phyloP scores from a whole-genome alignment of 768 basidiomycete genomes.

The Imleria badia region DNA sequence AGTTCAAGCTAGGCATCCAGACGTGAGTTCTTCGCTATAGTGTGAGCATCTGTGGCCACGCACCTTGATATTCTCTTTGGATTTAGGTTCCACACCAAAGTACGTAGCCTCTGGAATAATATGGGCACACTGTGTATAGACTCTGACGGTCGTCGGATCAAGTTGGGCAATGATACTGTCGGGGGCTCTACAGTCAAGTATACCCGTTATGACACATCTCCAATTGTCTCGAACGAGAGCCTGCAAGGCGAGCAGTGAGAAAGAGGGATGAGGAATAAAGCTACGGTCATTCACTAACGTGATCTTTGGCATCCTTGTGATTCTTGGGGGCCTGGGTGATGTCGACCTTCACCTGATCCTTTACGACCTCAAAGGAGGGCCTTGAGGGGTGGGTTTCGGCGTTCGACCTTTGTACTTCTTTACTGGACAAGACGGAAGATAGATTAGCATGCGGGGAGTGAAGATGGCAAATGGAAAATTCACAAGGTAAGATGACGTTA shows the following conservation, averaged over 20 bases:
- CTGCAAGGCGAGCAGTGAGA: slow-evolving; percentile 16
- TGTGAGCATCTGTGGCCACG: neutral
- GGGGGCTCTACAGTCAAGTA: slow-evolving; percentile 15
- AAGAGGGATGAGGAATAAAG: neutral
- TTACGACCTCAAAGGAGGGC: slow-evolving; percentile 14
- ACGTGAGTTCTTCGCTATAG: neutral
- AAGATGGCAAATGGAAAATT: neutral
- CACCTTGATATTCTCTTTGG: neutral
- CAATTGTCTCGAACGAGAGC: slow-evolving; percentile 37
- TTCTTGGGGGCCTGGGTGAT: neutral
- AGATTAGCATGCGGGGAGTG: neutral
- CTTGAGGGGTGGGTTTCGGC: slow-evolving; percentile 16
- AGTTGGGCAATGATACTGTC: neutral
- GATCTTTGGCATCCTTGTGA: slow-evolving; percentile 1
- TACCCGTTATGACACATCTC: slow-evolving; percentile 34
- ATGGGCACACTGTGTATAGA: neutral
- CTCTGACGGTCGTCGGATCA: neutral
- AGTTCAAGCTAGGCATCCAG: slow-evolving; percentile 3
- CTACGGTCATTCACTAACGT: neutral
- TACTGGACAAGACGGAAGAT: slow-evolving; percentile 5
- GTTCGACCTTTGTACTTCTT: slow-evolving; percentile 18
- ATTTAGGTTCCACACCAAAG: neutral
- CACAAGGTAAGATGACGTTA: slow-evolving; percentile 4
- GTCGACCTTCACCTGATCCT: neutral
- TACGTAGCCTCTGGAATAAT: slow-evolving; percentile 6